A percentile compares a stretch with the other conserved stretches of the same genome.
Evolutionary conservation across 208 protist genomes (phyloP).

Genomic region (Wallacemonas collosoma): DNA sequence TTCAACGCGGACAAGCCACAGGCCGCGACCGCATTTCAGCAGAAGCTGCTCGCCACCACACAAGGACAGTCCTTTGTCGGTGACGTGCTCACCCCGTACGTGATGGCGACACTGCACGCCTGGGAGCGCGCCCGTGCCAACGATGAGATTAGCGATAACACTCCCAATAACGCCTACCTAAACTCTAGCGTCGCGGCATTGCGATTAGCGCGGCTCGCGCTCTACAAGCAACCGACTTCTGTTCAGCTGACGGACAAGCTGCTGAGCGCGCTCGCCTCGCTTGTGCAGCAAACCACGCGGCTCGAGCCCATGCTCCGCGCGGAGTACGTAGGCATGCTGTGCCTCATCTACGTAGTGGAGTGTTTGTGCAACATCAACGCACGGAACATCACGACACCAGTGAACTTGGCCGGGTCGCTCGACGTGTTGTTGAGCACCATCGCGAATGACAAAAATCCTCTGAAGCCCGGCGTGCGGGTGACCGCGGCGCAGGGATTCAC

Average conservation of each 20-base stretch:
- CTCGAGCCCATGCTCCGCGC: slow-evolving; percentile 47
- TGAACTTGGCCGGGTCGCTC: slow-evolving; percentile 43
- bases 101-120: slow-evolving; percentile 53
- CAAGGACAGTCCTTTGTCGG: slow-evolving; percentile 57
- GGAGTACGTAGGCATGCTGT: slow-evolving; percentile 77
- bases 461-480: slow-evolving; percentile 41
- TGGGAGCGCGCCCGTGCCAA: slow-evolving; percentile 36
- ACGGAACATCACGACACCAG: slow-evolving; percentile 26
- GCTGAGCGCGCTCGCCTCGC: slow-evolving; percentile 37
- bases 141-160: slow-evolving; percentile 16
- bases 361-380: slow-evolving; percentile 82
- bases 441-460: slow-evolving; percentile 47
- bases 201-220: slow-evolving; percentile 61
- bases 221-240: slow-evolving; percentile 48
- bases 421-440: slow-evolving; percentile 53
- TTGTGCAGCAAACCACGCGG: slow-evolving; percentile 49
- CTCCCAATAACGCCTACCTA: slow-evolving; percentile 48
- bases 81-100: slow-evolving; percentile 57
- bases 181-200: slow-evolving; percentile 38
- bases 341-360: slow-evolving; percentile 68
- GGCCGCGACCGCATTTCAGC: slow-evolving; percentile 44
- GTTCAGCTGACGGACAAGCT: slow-evolving; percentile 25
- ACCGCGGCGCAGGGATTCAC: slow-evolving; percentile 65
- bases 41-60: slow-evolving; percentile 27
- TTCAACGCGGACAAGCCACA: slow-evolving; percentile 48